phyloP scores from a whole-genome alignment of 768 basidiomycete genomes.

The Tricholoma furcatifolium region DNA sequence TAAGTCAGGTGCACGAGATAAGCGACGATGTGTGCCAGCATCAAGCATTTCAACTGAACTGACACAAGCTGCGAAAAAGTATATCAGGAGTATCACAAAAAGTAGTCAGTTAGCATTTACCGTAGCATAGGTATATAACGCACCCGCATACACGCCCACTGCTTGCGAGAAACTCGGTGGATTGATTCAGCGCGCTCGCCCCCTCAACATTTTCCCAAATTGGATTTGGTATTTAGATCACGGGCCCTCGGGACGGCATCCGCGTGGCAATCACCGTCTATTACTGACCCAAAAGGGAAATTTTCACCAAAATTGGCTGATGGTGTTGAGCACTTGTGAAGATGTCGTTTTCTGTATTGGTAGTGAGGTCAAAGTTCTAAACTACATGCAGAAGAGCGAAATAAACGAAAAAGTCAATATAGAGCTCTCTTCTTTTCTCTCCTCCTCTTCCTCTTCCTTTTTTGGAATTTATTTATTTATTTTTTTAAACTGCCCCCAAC shows the following conservation, averaged over 20 bases:
- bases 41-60: not conserved
- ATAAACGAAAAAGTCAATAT: not conserved
- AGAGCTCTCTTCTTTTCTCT: not conserved
- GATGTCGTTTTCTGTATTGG: not conserved
- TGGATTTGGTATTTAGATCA: not conserved
- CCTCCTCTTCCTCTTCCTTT: not conserved
- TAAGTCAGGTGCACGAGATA: not conserved
- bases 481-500: too few relatives aligned
- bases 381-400: not conserved
- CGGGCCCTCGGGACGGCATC: not conserved
- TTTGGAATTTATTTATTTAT: too few relatives aligned
- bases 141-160: not conserved
- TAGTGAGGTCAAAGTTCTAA: not conserved
- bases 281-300: not conserved
- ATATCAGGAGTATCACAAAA: not conserved
- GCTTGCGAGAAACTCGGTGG: too few relatives aligned
- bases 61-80: not conserved
- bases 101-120: not conserved
- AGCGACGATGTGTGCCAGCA: not conserved
- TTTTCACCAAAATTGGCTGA: not conserved
- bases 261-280: not conserved
- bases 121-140: not conserved
- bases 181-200: too few relatives aligned
- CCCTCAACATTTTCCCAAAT: not conserved
- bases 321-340: not conserved